Evolutionary conservation across 2,329 filamentous ascomycete species (phyloP).

Genomic region (Phyllosticta citrichinensis): DNA sequence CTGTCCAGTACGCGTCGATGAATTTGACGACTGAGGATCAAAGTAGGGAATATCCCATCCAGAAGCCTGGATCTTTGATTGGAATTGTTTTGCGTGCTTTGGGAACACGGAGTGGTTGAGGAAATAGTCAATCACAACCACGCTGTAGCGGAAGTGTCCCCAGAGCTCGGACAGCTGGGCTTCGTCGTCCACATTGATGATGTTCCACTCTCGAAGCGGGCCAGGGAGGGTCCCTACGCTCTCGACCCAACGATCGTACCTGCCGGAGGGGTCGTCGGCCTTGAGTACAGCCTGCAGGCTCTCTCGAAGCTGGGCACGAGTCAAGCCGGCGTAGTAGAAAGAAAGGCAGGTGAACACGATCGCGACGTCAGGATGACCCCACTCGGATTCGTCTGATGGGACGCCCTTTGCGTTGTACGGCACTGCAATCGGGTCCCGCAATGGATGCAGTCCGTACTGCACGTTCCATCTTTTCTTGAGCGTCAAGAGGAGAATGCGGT

Average conservation of each 20-base stretch:
- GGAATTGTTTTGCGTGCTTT: constrained; percentile 53
- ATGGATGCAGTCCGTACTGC: constrained; percentile 40
- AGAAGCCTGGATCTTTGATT: constrained; percentile 51
- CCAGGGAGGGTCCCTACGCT: constrained; percentile 34
- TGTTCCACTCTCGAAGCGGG: constrained; percentile 41
- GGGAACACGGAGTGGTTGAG: constrained; percentile 58
- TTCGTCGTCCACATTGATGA: constrained; percentile 50
- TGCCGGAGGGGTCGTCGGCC: constrained; percentile 45
- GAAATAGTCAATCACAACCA: constrained; percentile 53
- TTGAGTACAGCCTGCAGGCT: constrained; percentile 43
- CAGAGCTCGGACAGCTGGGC: constrained; percentile 43
- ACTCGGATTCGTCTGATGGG: constrained; percentile 51
- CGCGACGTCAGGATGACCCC: constrained; percentile 53
- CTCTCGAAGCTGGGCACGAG: constrained; percentile 38
- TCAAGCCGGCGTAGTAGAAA: constrained; percentile 54
- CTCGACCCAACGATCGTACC: constrained; percentile 49
- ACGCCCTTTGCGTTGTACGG: constrained; percentile 40
- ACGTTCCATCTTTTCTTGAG: constrained; percentile 59
- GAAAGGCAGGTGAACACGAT: constrained; percentile 37
- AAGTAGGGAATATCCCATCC: constrained; percentile 57
- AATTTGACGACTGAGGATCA: background rate
- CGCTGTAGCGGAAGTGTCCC: constrained; percentile 39
- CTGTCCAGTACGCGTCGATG: background rate
- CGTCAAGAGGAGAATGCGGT: constrained; percentile 49
- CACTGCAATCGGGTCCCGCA: constrained; percentile 52